phyloP scores from a whole-genome alignment of 176 grass and related monocot genomes.

The Triticum dicoccoides region DNA sequence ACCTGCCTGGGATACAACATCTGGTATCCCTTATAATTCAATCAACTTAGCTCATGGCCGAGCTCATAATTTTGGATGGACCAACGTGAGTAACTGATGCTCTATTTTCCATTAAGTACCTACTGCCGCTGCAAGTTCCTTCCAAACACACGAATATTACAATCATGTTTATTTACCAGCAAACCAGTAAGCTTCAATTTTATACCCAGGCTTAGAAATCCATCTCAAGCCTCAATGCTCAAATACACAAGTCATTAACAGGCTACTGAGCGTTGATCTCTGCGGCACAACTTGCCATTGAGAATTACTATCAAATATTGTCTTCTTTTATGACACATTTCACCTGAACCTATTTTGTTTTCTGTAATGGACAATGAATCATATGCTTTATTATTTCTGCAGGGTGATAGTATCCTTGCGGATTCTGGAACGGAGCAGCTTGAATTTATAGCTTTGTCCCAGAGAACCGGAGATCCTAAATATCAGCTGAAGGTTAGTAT shows the following conservation, averaged over 20 bases:
- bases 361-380: background rate
- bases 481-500: constrained; percentile 85
- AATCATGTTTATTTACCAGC: constrained; percentile 9
- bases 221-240: background rate
- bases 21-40: constrained; percentile 90
- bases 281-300: background rate
- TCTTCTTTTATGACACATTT: background rate
- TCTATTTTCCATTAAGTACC: constrained; percentile 17
- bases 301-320: background rate
- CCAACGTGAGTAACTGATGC: constrained; percentile 57
- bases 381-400: constrained; percentile 27
- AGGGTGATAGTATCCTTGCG: constrained; percentile 91
- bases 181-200: constrained; percentile 10
- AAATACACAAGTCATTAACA: background rate
- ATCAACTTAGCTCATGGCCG: constrained; percentile 93
- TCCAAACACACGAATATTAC: constrained; percentile 19
- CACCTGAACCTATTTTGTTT: constrained; percentile 16
- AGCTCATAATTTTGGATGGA: constrained; percentile 98
- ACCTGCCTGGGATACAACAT: constrained; percentile 97
- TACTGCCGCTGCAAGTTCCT: background rate
- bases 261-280: background rate
- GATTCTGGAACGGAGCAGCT: constrained; percentile 98
- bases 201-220: background rate
- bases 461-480: constrained; percentile 88
- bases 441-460: constrained; percentile 97